Evolutionary conservation across 768 basidiomycete species (phyloP).

Genomic region (Porphyrellus cyaneotinctus): DNA sequence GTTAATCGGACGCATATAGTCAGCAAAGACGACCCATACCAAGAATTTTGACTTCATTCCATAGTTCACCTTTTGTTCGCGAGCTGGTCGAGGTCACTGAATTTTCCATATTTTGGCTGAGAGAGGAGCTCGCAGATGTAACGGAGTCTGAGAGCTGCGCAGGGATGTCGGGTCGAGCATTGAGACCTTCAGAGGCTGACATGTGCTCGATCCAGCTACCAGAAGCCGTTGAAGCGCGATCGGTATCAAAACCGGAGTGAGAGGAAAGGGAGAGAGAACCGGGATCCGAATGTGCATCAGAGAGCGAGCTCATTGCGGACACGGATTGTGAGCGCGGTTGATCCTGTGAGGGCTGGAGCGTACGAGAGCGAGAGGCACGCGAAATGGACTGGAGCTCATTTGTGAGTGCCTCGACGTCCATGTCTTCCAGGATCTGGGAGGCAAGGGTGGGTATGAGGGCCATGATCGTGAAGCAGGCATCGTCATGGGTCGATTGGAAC

Average conservation of each 20-base stretch:
- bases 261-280: constrained; percentile 41
- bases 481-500: constrained; percentile 73
- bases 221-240: constrained; percentile 35
- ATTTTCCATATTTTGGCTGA: constrained; percentile 20
- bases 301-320: constrained; percentile 35
- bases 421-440: constrained; percentile 58
- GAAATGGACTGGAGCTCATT: constrained; percentile 48
- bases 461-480: constrained; percentile 71
- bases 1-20: constrained; percentile 1
- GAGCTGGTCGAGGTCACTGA: constrained; percentile 20
- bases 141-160: constrained; percentile 40
- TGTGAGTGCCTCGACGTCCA: constrained; percentile 75
- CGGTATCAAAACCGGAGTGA: constrained; percentile 34
- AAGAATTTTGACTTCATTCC: constrained; percentile 85
- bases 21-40: constrained; percentile 49
- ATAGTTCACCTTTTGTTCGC: constrained; percentile 75
- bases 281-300: constrained; percentile 43
- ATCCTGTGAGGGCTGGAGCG: constrained; percentile 6
- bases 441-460: constrained; percentile 66
- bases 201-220: constrained; percentile 46
- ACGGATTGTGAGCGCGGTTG: constrained; percentile 29
- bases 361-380: constrained; percentile 29
- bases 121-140: constrained; percentile 34
- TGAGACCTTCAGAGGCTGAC: constrained; percentile 15
- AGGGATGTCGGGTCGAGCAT: constrained; percentile 6